These are phyloP conservation scores for Suaeda aralocaspica DNA, from an alignment of 148 eudicot genomes.

Conservation along the genomic window DNA sequence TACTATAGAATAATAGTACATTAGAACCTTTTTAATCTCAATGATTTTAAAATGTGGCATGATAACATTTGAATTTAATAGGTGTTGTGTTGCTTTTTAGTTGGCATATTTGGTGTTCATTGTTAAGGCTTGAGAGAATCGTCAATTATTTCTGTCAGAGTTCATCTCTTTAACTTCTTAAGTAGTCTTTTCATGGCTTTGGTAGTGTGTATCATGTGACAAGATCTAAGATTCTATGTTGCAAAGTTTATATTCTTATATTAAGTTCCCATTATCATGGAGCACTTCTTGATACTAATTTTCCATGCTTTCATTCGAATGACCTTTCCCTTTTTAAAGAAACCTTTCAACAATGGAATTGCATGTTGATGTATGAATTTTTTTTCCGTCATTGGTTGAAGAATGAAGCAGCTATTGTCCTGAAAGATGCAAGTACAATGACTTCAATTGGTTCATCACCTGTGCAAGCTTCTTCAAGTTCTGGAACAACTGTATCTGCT, in stretches of 20 bases:
- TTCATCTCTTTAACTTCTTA: not conserved
- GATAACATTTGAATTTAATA: not conserved
- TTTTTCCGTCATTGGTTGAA: constrained; percentile 19
- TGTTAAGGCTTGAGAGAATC: not conserved
- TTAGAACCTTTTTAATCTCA: too few relatives aligned
- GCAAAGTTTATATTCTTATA: not conserved
- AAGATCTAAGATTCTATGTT: not conserved
- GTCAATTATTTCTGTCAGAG: not conserved
- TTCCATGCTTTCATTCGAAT: not conserved
- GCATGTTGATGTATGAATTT: not conserved
- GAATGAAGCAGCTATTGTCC: constrained; percentile 30
- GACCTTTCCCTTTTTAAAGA: not conserved
- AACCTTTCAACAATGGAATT: not conserved
- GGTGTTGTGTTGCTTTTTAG: not conserved
- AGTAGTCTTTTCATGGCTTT: not conserved
- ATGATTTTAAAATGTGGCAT: too few relatives aligned
- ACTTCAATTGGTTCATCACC: constrained; percentile 32
- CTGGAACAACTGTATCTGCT: constrained; percentile 31
- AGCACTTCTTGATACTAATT: not conserved
- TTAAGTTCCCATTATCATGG: not conserved
- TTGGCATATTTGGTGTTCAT: not conserved
- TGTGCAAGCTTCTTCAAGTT: constrained; percentile 32
- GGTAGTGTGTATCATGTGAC: not conserved
- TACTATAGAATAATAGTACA: too few relatives aligned
- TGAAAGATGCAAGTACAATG: constrained; percentile 29